Base-by-base conservation (phyloP, 2,329 filamentous ascomycete species). In the Cytospora chrysosperma region DNA sequence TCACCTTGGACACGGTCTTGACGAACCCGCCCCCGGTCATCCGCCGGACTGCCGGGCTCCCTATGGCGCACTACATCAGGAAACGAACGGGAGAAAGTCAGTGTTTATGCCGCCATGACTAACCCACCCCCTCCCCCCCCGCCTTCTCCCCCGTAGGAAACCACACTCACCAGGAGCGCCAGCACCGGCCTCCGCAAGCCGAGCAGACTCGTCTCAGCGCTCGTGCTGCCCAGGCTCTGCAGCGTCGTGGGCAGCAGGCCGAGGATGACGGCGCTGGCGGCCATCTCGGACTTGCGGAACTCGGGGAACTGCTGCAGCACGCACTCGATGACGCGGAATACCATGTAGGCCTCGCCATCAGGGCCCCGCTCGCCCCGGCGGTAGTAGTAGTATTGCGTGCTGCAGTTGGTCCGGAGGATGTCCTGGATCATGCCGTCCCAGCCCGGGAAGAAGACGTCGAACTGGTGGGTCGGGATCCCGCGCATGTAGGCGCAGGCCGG, bases 251-350 rank as follows among this genome's bases (percentile, higher is more conserved):
- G 70, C 0, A 67, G 55, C 4, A 69, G 64, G 8, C 69, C 70
- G 1, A 71, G 65, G 4, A 70, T 63, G 7, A 72, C 69, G 30
- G 64, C 66, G 8, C 65, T 64, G 9, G 69, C 63, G 4, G 63
- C 65, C 2, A 72, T 58, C 21, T 72, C 70, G 2, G 70, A 65
- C 51, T 72, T 71, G 51, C 68, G 65, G 24, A 83, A 83, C 68
- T 84, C 81, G 13, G 55, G 49, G n/a, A 58, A 40, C 10, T 57
- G 26, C 12, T 37, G 28, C 2, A 63, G 40, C 9, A 63, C 34
- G 26, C 56, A 63, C 24, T 47, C 50, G 59, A 62, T 62, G 21
- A 56, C 52, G 0, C 19, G 52, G 12, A 24, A 54, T 8, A 50
- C 56, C 17, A 49, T 24, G 10, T 24, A 43, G 19, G 34, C 43